Conservation (phyloP, 345 rosid species). For the Excoecaria cochinchinensis region DNA sequence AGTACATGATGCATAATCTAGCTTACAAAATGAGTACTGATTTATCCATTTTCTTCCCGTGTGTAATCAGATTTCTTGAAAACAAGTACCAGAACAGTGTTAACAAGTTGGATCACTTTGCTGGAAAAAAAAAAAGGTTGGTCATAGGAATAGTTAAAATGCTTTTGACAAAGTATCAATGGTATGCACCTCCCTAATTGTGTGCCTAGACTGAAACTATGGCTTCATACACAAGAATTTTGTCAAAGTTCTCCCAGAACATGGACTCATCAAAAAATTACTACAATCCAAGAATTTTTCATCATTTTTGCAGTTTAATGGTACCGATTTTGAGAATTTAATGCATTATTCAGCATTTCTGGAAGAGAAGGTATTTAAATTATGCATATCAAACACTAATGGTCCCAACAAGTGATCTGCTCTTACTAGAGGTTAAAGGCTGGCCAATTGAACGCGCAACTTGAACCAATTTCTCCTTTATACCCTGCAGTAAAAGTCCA, state of each 20-base stretch:
- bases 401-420: conserved; percentile 5
- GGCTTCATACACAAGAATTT: neutral
- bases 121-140: neutral
- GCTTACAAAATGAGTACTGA: neutral
- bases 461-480: conserved; percentile 51
- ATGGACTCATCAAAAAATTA: neutral
- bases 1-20: neutral
- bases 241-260: neutral
- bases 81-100: neutral
- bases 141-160: neutral
- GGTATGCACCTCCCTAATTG: conserved; percentile 1
- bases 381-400: neutral
- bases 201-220: neutral
- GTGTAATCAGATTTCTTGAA: neutral
- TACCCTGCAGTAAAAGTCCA: conserved; percentile 29
- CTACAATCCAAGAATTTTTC: neutral
- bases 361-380: neutral
- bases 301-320: neutral
- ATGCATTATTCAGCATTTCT: neutral
- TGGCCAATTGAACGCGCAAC: conserved; percentile 54
- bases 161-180: neutral
- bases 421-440: conserved; percentile 44
- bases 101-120: neutral
- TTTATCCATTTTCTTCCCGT: neutral
- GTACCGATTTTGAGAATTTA: neutral